These are phyloP conservation scores for Mycena latifolia DNA, from an alignment of 768 basidiomycete genomes.

Conservation along the genomic window DNA sequence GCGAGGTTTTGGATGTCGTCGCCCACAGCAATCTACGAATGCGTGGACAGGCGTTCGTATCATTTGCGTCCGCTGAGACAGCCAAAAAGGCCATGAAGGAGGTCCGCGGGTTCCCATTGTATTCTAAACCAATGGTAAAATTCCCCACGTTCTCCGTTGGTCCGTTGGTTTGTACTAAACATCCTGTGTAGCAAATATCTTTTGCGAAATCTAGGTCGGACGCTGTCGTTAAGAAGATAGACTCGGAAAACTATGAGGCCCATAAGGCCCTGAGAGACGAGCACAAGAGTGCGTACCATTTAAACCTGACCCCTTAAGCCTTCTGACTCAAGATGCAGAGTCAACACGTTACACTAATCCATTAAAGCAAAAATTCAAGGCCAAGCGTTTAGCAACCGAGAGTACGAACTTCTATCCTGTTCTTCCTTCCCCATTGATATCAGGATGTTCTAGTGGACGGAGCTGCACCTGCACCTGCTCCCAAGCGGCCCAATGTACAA, in stretches of 20 bases:
- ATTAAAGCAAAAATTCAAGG: conserved; percentile 85
- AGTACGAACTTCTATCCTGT: conserved; percentile 58
- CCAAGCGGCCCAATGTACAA: conserved; percentile 88
- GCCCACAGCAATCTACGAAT: conserved; percentile 96
- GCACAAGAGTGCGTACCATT: conserved; percentile 79
- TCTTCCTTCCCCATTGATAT: conserved; percentile 24
- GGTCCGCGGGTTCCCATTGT: conserved; percentile 93
- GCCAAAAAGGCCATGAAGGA: conserved; percentile 93
- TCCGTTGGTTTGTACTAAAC: conserved; percentile 16
- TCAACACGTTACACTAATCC: conserved; percentile 90
- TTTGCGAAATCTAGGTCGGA: conserved; percentile 93
- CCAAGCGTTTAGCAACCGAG: conserved; percentile 85
- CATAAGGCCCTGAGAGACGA: conserved; percentile 83
- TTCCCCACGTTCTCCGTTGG: conserved; percentile 35
- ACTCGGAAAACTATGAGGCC: conserved; percentile 73
- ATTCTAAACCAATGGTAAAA: conserved; percentile 95
- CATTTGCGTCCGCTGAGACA: conserved; percentile 84
- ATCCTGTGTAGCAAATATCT: conserved; percentile 83
- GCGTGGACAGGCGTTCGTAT: conserved; percentile 99
- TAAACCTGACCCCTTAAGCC: conserved; percentile 19
- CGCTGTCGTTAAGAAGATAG: conserved; percentile 84
- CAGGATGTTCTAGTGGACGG: conserved; percentile 69
- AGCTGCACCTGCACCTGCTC: conserved; percentile 69
- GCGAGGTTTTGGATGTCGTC: conserved; percentile 94
- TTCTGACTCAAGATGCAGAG: conserved; percentile 57